Conservation (phyloP, 2,329 filamentous ascomycete species). For the Ceratocystis lukuohia region DNA sequence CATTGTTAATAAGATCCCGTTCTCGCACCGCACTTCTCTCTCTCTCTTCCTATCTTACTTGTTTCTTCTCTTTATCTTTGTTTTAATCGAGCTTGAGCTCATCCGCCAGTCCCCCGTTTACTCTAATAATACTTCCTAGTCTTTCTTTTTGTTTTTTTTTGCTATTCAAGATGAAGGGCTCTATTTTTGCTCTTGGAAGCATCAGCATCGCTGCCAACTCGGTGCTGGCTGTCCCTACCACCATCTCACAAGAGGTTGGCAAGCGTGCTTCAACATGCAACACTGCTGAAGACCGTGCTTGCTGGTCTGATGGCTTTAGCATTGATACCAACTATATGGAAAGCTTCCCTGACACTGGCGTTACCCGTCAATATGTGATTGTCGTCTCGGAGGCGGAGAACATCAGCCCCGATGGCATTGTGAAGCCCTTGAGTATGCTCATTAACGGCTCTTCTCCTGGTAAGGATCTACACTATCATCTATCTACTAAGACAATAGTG, state of each 20-base stretch:
- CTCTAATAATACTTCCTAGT: not conserved
- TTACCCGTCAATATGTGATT: conserved; percentile 21
- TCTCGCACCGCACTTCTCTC: conserved; percentile 18
- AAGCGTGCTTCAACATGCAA: conserved; percentile 21
- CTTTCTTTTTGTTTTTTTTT: conserved; percentile 1
- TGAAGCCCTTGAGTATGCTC: conserved; percentile 22
- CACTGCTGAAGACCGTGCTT: conserved; percentile 22
- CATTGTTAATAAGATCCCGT: conserved; percentile 11
- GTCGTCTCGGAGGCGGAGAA: conserved; percentile 20
- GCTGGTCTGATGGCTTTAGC: conserved; percentile 24
- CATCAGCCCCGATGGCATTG: conserved; percentile 20
- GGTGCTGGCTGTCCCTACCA: conserved; percentile 15
- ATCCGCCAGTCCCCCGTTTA: not conserved
- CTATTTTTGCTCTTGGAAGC: conserved; percentile 10
- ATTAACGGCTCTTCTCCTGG: conserved; percentile 22
- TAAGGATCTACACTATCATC: conserved; percentile 8
- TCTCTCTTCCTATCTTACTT: conserved; percentile 2
- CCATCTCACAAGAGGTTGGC: conserved; percentile 22
- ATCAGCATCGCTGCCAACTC: conserved; percentile 13
- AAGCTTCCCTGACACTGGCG: conserved; percentile 26
- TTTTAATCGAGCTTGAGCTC: not conserved
- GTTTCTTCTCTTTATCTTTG: not conserved
- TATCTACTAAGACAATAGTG: not conserved
- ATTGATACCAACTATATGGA: conserved; percentile 25
- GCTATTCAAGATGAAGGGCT: conserved; percentile 18